Evolutionary conservation across 257 asterid genomes (phyloP).

Genomic region (Petrea volubilis): DNA sequence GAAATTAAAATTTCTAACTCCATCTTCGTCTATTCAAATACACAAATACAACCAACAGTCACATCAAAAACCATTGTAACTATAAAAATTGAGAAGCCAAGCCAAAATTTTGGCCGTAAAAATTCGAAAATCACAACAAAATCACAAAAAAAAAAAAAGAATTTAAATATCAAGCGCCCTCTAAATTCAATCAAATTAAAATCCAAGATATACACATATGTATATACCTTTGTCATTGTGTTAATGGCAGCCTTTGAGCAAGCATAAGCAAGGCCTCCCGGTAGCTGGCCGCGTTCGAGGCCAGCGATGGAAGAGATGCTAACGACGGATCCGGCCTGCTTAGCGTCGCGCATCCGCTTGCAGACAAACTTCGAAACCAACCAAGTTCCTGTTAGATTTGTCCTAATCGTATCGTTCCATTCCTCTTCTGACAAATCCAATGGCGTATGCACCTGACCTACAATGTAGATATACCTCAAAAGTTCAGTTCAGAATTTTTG

Average conservation of each 20-base stretch:
- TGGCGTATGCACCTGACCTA: constrained; percentile 30
- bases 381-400: constrained; percentile 44
- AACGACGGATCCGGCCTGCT: constrained; percentile 34
- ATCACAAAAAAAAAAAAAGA: too few species aligned
- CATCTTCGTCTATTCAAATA: too few species aligned
- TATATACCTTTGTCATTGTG: constrained; percentile 36
- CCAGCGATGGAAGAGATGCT: constrained; percentile 44
- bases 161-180: background rate
- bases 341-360: constrained; percentile 30
- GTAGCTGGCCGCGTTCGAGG: constrained; percentile 33
- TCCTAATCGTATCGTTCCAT: constrained; percentile 31
- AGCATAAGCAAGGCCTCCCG: constrained; percentile 33
- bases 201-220: too few species aligned
- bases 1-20: too few species aligned
- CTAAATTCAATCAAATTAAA: background rate
- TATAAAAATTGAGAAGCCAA: too few species aligned
- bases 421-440: constrained; percentile 35
- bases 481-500: too few species aligned
- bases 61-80: too few species aligned
- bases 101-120: too few species aligned
- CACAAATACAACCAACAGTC: too few species aligned
- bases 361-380: constrained; percentile 38
- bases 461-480: background rate
- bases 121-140: too few species aligned
- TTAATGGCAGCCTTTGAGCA: constrained; percentile 38